Conservation (phyloP, 805 yeast genomes). For the Lachancea lanzarotensis region DNA sequence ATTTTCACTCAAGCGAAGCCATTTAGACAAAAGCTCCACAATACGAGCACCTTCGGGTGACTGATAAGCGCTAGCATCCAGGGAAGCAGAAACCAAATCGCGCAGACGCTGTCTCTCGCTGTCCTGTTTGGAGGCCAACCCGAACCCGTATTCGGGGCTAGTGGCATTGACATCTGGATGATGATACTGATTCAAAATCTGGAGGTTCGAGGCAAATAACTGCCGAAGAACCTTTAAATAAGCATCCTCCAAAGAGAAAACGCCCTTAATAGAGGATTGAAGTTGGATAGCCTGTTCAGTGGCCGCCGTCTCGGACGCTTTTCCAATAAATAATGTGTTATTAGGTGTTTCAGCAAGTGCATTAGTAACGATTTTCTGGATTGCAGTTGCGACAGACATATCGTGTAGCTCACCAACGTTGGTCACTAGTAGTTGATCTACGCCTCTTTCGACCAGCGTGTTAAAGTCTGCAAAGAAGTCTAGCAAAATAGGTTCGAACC, state of each 20-base stretch:
- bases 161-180: slow-evolving; percentile 41
- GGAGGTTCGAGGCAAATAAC: slow-evolving; percentile 47
- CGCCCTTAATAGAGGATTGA: slow-evolving; percentile 35
- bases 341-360: slow-evolving; percentile 47
- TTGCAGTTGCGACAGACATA: slow-evolving; percentile 27
- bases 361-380: slow-evolving; percentile 47
- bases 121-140: slow-evolving; percentile 56
- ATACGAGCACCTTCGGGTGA: slow-evolving; percentile 42
- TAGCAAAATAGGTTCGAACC: slow-evolving; percentile 66
- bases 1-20: slow-evolving; percentile 53
- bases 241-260: slow-evolving; percentile 58
- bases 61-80: slow-evolving; percentile 38
- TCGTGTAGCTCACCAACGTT: slow-evolving; percentile 33
- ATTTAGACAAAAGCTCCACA: slow-evolving; percentile 54
- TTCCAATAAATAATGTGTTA: slow-evolving; percentile 59
- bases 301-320: slow-evolving; percentile 4
- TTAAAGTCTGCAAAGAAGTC: slow-evolving; percentile 63
- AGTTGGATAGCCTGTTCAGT: slow-evolving; percentile 6
- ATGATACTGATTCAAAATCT: slow-evolving; percentile 54
- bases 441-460: slow-evolving; percentile 39
- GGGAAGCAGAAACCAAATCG: slow-evolving; percentile 39
- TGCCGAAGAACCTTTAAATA: slow-evolving; percentile 71
- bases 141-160: slow-evolving; percentile 85
- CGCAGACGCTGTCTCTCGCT: slow-evolving; percentile 45
- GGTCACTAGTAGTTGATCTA: slow-evolving; percentile 50